Evolutionary conservation across 2,329 filamentous ascomycete genomes (phyloP), one percentile per base, ranked within the genome.

Genomic region (Chlorencoelia australis): DNA sequence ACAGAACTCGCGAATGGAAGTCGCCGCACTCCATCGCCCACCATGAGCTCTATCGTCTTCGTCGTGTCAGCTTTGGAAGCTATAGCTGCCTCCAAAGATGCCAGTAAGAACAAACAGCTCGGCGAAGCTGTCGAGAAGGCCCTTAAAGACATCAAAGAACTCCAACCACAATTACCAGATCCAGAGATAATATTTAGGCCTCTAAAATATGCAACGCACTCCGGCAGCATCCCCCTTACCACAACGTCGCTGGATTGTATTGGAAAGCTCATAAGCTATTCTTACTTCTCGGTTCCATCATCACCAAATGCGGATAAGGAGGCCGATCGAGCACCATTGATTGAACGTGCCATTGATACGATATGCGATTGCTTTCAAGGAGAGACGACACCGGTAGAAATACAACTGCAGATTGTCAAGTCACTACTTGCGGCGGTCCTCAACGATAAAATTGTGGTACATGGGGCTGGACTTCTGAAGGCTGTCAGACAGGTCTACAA

Each of bases 341-440:
- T 98, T 56, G 93, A 98, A 63, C 76, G 89, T 47, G 91, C 93
- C 41, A 98, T 98, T 54, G 93, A 98, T 62, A 94, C 91, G 22
- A 98, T 98, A 67, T 98, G 91, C 68, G 89, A 96, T 57, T 98
- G 91, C 60, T 98, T 98, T 58, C 88, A 96, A 57, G 89, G 91
- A 56, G 91, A 98, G 64, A 84, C 84, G 2, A 98, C 93, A 0
- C 79, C 86, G 3, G 73, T 82, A 35, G 89, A 95, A 59, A 82
- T 96, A 31, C 91, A 98, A 61, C 75, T 96, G 51, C 91, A 98
- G 63, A 98, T 98, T 50, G 86, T 98, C 59, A 96, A 98, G 64
- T 96, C 91, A 2, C 68, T 98, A 41, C 68, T 98, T 41, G 88
- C 91, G 10, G 93, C 93, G 10, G 91, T 98, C 10, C 67, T 98